A percentile compares a stretch with the other conserved stretches of the same genome.
phyloP scores from a whole-genome alignment of 1,139 yeast genomes.

The Suhomyces maxii region DNA sequence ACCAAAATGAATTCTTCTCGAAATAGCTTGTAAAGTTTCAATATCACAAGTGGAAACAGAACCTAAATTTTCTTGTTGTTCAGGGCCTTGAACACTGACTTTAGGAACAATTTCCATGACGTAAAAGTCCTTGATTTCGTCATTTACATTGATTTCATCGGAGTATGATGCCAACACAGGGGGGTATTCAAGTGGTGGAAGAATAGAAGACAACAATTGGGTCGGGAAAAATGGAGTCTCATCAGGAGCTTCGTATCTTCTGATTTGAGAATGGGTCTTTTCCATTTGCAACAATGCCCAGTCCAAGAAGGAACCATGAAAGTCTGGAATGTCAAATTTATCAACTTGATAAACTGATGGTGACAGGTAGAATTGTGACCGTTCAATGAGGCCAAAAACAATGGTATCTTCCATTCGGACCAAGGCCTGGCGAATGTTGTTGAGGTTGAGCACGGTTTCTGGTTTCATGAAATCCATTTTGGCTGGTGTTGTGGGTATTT shows the following conservation, averaged over 20 bases:
- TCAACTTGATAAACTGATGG: conserved; percentile 69
- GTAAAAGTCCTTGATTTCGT: conserved; percentile 65
- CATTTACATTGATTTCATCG: conserved; percentile 74
- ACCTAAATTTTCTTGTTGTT: conserved; percentile 84
- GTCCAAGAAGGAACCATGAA: conserved; percentile 81
- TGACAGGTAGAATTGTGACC: conserved; percentile 82
- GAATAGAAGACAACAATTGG: conserved; percentile 60
- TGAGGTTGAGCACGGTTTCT: conserved; percentile 74
- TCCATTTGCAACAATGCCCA: conserved; percentile 82
- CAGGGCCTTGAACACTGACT: conserved; percentile 67
- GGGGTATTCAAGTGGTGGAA: conserved; percentile 82
- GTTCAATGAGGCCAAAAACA: conserved; percentile 85
- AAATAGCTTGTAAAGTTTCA: conserved; percentile 80
- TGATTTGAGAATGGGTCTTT: conserved; percentile 74
- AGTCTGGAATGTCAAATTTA: conserved; percentile 62
- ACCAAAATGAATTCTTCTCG: conserved; percentile 96
- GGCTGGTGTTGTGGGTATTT: background rate
- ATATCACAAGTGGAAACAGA: conserved; percentile 84
- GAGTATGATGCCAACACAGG: conserved; percentile 71
- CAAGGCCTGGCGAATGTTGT: conserved; percentile 79
- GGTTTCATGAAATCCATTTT: conserved; percentile 85
- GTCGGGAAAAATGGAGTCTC: conserved; percentile 89
- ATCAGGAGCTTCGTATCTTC: conserved; percentile 94
- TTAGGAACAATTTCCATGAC: conserved; percentile 71
- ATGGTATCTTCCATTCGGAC: conserved; percentile 96